Evolutionary conservation across 2,329 filamentous ascomycete genomes (phyloP), one percentile per base, ranked within the genome.

Genomic region (Septoria petroselini): DNA sequence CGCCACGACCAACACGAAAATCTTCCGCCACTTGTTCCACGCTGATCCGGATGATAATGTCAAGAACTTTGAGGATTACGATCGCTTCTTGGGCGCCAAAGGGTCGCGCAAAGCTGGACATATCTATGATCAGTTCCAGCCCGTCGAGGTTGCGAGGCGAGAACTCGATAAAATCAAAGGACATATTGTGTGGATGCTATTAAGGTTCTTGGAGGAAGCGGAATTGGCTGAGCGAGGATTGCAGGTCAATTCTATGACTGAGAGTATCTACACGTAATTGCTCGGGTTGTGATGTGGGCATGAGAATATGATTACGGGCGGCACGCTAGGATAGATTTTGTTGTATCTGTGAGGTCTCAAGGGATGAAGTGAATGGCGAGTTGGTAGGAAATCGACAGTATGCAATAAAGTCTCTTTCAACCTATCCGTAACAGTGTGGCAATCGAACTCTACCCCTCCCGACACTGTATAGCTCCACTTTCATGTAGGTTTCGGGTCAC

Each of bases 161-260:
- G 89, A 91, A 68, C 73, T 97, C 41, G 83, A 89, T 61, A 77
- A 85, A 64, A 82, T 97, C 59, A 61, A 61, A 71, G 91, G 91
- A 0, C 91, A 97, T 73, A 69, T 97, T 33, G 91, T 97, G 5
- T 94, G 88, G 88, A 91, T 95, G 84, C 90, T 90, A n/a, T 69
- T 97, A 62, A 81, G 90, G 38, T 97, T 95, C 66, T 70, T 97
- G 65, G 77, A 80, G 62, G 83, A 95, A 57, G 89, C 84, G 0
- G 79, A 88, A 61, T 94, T 97, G 90, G 91, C 91, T 0, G 91
- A 96, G 73, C 81, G 80, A 62, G 91, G 91, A 0, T 64, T 97
- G 69, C 84, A 90, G 70, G 82, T 97, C 33, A 97, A 97, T 68
- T 72, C 80, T 38, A 85, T 82, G 64, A 97, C 91, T 0, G 89